Evolutionary conservation across 306 rosid species (phyloP).

Genomic region (Arachis stenosperma): DNA sequence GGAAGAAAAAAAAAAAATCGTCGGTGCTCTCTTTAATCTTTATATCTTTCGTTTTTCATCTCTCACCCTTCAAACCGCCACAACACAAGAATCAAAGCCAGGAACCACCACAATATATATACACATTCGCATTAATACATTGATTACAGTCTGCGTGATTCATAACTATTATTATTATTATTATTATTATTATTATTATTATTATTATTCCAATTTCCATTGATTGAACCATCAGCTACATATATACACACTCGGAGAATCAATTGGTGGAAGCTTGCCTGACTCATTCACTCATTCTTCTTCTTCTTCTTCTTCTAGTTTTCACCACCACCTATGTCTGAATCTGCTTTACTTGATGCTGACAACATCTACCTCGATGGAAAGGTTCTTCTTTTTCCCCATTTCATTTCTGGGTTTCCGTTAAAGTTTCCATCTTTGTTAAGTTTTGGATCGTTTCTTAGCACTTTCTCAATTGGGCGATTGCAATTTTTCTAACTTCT

Average conservation of each 20-base stretch:
- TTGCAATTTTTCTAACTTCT: neutral
- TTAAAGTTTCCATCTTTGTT: slow-evolving; percentile 11
- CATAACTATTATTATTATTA: neutral
- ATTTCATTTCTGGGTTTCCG: neutral
- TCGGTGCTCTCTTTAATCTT: slow-evolving; percentile 68
- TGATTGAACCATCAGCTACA: neutral
- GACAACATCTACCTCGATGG: slow-evolving; percentile 91
- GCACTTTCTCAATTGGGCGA: neutral
- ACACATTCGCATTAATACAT: too few species aligned
- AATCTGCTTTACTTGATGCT: slow-evolving; percentile 67
- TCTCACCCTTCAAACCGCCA: too few species aligned
- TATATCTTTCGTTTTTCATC: slow-evolving; percentile 12
- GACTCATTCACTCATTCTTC: too few species aligned
- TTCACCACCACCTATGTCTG: slow-evolving; percentile 48
- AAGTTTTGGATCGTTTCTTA: slow-evolving; percentile 1
- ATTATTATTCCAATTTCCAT: neutral
- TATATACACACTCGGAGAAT: neutral
- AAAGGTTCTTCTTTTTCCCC: slow-evolving; percentile 52
- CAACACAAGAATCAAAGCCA: neutral
- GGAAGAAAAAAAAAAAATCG: slow-evolving; percentile 41
- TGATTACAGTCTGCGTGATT: neutral
- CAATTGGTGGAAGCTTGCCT: neutral
- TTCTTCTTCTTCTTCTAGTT: neutral
- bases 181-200: neutral
- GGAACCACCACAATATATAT: neutral